Conservation (phyloP, 1,284 basidiomycete species). For the Trametes polyzona region DNA sequence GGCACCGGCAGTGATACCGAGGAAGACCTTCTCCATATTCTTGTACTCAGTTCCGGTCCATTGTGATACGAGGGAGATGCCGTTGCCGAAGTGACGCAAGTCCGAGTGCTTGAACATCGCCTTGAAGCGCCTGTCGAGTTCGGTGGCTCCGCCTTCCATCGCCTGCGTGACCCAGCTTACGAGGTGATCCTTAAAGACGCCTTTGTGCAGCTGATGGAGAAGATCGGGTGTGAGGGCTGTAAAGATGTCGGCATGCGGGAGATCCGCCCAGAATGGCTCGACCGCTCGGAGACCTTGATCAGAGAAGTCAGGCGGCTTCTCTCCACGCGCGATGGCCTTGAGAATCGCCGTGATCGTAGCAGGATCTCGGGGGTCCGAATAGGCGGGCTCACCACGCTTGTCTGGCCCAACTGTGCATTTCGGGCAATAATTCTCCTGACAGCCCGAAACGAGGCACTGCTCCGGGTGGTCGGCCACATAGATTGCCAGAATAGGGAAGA, state of each 20-base stretch:
- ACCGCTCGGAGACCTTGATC: slow-evolving; percentile 9
- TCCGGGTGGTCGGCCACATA: slow-evolving; percentile 1
- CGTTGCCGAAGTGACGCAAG: slow-evolving; percentile 31
- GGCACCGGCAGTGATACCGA: slow-evolving; percentile 27
- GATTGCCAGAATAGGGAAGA: slow-evolving; percentile 42
- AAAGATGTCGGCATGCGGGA: slow-evolving; percentile 33
- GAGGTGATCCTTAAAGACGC: slow-evolving; percentile 37
- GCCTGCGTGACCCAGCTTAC: slow-evolving; percentile 29
- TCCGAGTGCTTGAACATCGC: slow-evolving; percentile 21
- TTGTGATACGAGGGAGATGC: slow-evolving; percentile 29
- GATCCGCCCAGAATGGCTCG: slow-evolving; percentile 30
- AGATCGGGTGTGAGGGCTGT: slow-evolving; percentile 30
- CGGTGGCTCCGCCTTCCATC: slow-evolving; percentile 11
- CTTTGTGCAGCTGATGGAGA: slow-evolving; percentile 36
- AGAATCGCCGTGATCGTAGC: background rate
- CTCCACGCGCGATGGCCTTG: background rate
- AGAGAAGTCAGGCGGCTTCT: slow-evolving; percentile 5
- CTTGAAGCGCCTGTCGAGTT: slow-evolving; percentile 32
- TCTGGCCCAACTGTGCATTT: slow-evolving; percentile 18
- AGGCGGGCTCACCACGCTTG: slow-evolving; percentile 11
- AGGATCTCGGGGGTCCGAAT: background rate
- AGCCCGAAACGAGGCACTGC: slow-evolving; percentile 27
- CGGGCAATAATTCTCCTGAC: slow-evolving; percentile 28
- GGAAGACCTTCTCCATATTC: slow-evolving; percentile 32
- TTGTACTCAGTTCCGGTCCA: slow-evolving; percentile 35